These are phyloP conservation scores for Clonostachys rhizophaga DNA, from an alignment of 2,329 filamentous ascomycete genomes.

Conservation along the genomic window DNA sequence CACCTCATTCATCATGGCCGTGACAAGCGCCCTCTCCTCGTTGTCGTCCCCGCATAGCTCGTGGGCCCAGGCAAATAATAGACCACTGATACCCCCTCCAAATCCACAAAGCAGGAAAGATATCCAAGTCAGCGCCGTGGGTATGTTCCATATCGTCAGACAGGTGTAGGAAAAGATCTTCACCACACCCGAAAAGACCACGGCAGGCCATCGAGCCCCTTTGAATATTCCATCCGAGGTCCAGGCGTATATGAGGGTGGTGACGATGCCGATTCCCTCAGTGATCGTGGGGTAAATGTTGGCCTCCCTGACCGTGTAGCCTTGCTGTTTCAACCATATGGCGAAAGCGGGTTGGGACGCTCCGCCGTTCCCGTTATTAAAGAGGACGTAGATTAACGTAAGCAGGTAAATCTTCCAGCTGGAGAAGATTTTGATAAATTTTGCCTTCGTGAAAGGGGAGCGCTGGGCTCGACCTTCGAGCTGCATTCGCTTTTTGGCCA, in stretches of 20 bases:
- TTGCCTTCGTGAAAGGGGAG: slow-evolving; percentile 32
- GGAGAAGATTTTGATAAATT: slow-evolving; percentile 55
- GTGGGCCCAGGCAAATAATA: slow-evolving; percentile 43
- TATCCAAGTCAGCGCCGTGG: slow-evolving; percentile 56
- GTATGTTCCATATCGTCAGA: slow-evolving; percentile 36
- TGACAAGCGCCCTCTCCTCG: slow-evolving; percentile 63
- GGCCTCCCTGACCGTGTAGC: slow-evolving; percentile 33
- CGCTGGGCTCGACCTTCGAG: slow-evolving; percentile 38
- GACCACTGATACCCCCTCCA: slow-evolving; percentile 38
- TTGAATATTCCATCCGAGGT: slow-evolving; percentile 55
- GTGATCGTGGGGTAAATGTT: slow-evolving; percentile 57
- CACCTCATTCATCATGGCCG: slow-evolving; percentile 64
- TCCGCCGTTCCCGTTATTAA: slow-evolving; percentile 52
- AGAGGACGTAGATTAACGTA: slow-evolving; percentile 54
- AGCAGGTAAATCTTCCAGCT: slow-evolving; percentile 63
- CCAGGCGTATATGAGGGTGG: slow-evolving; percentile 62
- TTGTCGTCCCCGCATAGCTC: slow-evolving; percentile 46
- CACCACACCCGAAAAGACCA: slow-evolving; percentile 47
- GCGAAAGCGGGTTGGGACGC: slow-evolving; percentile 50
- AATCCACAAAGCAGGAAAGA: slow-evolving; percentile 54
- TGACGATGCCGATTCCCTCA: slow-evolving; percentile 47
- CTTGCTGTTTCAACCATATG: slow-evolving; percentile 38
- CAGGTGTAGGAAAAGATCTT: slow-evolving; percentile 33
- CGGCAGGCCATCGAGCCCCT: slow-evolving; percentile 59
- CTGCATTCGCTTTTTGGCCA: slow-evolving; percentile 20